These are phyloP conservation scores for Rubroboletus pulcherrimus DNA, from an alignment of 768 basidiomycete species.

Conservation along the genomic window DNA sequence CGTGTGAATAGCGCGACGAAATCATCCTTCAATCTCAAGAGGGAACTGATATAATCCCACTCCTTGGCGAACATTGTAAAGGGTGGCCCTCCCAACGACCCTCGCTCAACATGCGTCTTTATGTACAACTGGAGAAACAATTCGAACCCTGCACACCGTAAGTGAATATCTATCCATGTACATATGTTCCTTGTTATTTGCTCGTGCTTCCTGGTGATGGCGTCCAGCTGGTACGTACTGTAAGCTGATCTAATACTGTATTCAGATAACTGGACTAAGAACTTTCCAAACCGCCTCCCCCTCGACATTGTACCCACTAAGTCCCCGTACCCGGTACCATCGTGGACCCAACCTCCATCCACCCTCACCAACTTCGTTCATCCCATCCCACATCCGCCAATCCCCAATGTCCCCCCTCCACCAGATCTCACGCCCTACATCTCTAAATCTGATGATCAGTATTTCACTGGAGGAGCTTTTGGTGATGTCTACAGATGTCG, in stretches of 20 bases:
- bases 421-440: no score
- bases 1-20: constrained; percentile 23
- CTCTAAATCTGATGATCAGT: no score
- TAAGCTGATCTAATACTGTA: background rate
- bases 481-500: no score
- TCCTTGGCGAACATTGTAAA: constrained; percentile 26
- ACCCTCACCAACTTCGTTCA: constrained; percentile 5
- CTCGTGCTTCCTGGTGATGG: background rate
- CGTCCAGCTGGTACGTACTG: background rate
- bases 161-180: constrained; percentile 3
- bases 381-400: no score
- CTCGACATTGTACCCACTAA: constrained; percentile 12
- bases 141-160: constrained; percentile 30
- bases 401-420: no score
- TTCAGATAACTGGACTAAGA: constrained; percentile 27
- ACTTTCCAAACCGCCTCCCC: constrained; percentile 12
- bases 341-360: constrained; percentile 18
- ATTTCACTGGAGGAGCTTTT: no score
- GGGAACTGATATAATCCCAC: constrained; percentile 24
- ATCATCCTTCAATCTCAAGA: constrained; percentile 27
- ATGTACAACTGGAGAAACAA: constrained; percentile 31
- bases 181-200: background rate
- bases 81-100: constrained; percentile 1
- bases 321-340: constrained; percentile 26
- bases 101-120: constrained; percentile 21